A percentile compares a stretch with the other conserved stretches of the same genome.
Evolutionary conservation across 2,329 filamentous ascomycete genomes (phyloP).

Genomic region (Aspergillus fructus): DNA sequence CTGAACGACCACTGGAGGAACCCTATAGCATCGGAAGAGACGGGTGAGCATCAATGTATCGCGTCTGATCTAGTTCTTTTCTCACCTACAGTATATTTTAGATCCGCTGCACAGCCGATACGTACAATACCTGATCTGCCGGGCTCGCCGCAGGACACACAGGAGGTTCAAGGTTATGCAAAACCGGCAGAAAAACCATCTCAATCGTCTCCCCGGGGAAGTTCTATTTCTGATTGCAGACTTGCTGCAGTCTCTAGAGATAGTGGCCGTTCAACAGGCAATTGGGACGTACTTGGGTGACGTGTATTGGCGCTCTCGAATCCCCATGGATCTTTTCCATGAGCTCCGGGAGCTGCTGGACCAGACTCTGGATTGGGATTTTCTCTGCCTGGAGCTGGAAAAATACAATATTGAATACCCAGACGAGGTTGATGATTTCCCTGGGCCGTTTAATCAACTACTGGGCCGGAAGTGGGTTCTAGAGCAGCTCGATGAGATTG

Average conservation of each 20-base stretch:
- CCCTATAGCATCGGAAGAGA: too few relatives aligned
- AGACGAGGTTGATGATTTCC: background rate
- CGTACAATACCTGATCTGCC: too few relatives aligned
- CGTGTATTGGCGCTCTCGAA: slow-evolving; percentile 4
- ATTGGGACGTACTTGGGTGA: slow-evolving; percentile 2
- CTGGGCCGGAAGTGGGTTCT: background rate
- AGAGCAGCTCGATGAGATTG: background rate
- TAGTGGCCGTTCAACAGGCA: background rate
- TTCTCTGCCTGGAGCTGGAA: slow-evolving; percentile 1
- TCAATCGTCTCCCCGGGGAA: background rate
- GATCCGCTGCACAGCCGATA: too few relatives aligned
- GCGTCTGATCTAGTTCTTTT: too few relatives aligned
- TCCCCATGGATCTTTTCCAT: background rate
- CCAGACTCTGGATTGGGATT: slow-evolving; percentile 2
- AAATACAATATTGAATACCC: background rate
- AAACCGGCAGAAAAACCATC: too few relatives aligned
- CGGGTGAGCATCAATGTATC: too few relatives aligned
- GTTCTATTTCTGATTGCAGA: background rate
- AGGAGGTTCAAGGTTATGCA: too few relatives aligned
- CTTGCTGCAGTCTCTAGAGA: background rate
- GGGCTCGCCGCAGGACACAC: too few relatives aligned
- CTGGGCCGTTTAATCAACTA: background rate
- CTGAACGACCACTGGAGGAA: too few relatives aligned
- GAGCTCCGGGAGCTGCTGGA: background rate
- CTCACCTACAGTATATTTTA: too few relatives aligned